These are phyloP conservation scores for Cucurbita ficifolia DNA, from an alignment of 306 rosid species.

Conservation along the genomic window DNA sequence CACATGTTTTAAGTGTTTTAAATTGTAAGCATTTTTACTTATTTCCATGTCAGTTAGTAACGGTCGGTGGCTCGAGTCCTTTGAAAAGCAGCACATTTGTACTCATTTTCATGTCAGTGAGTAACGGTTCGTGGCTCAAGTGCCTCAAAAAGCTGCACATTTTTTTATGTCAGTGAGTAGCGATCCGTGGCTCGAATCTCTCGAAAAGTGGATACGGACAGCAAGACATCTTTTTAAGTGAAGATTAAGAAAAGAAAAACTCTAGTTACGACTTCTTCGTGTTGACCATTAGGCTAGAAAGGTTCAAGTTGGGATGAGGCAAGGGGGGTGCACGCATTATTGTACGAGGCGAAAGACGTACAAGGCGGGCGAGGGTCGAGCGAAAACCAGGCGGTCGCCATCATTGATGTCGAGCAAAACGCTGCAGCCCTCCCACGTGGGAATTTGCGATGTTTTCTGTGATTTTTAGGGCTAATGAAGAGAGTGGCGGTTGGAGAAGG, in stretches of 20 bases:
- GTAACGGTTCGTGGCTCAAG: too few relatives aligned
- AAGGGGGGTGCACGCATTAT: constrained; percentile 39
- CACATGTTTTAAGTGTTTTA: too few relatives aligned
- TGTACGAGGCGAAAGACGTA: constrained; percentile 23
- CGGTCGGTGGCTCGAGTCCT: too few relatives aligned
- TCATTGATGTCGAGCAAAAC: constrained; percentile 87
- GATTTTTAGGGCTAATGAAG: background rate
- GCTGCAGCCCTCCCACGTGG: constrained; percentile 77
- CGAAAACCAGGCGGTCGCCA: constrained; percentile 81
- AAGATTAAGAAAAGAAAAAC: background rate
- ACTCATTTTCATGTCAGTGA: too few relatives aligned
- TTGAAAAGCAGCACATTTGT: too few relatives aligned
- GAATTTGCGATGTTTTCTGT: background rate
- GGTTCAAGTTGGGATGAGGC: constrained; percentile 24
- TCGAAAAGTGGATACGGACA: too few relatives aligned
- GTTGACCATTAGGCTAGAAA: constrained; percentile 19
- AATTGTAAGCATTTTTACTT: too few relatives aligned
- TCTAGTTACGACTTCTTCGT: constrained; percentile 37
- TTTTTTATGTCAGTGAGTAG: too few relatives aligned
- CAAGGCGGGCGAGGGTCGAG: constrained; percentile 76
- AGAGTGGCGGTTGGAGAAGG: background rate
- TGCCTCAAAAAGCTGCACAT: too few relatives aligned
- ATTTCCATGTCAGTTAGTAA: too few relatives aligned
- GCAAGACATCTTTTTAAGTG: background rate
- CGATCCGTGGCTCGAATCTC: too few relatives aligned